Percentiles rank a stretch among this genome's conserved stretches.
phyloP scores from a whole-genome alignment of 768 basidiomycete species.

The Rhizopogon rudus region DNA sequence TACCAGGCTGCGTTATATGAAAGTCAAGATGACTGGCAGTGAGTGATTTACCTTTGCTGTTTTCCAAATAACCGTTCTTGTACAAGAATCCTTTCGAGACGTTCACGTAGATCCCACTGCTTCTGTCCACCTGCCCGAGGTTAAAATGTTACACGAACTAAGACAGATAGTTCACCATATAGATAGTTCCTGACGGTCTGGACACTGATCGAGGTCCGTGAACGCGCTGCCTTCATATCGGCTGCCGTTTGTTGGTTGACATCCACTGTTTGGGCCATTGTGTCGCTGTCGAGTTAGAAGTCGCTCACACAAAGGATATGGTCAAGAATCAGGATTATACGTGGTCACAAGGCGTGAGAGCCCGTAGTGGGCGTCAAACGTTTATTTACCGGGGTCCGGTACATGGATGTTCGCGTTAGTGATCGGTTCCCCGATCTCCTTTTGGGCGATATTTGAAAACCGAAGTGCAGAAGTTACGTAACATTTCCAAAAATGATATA shows the following conservation, averaged over 20 bases:
- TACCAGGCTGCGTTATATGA: slow-evolving; percentile 16
- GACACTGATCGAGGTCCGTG: slow-evolving; percentile 37
- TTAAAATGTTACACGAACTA: neutral
- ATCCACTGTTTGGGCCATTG: slow-evolving; percentile 13
- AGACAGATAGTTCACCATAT: slow-evolving; percentile 35
- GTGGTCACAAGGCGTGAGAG: neutral
- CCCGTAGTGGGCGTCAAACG: neutral
- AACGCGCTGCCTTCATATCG: slow-evolving; percentile 50
- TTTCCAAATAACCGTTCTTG: slow-evolving; percentile 60
- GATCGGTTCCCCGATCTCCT: too few relatives aligned
- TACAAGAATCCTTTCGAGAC: slow-evolving; percentile 41
- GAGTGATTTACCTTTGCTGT: slow-evolving; percentile 36
- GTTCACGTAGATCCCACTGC: slow-evolving; percentile 45
- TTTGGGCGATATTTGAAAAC: too few relatives aligned
- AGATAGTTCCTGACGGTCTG: slow-evolving; percentile 42
- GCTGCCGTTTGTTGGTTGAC: slow-evolving; percentile 41
- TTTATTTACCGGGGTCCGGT: too few relatives aligned
- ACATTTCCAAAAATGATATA: slow-evolving; percentile 4
- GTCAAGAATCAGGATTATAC: too few relatives aligned
- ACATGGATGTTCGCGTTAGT: too few relatives aligned
- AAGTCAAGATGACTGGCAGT: neutral
- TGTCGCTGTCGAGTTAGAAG: neutral
- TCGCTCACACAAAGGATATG: too few relatives aligned
- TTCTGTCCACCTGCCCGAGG: slow-evolving; percentile 38
- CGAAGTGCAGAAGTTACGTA: neutral